Evolutionary conservation across 2,329 filamentous ascomycete species (phyloP).

Genomic region (Aspergillus texensis): DNA sequence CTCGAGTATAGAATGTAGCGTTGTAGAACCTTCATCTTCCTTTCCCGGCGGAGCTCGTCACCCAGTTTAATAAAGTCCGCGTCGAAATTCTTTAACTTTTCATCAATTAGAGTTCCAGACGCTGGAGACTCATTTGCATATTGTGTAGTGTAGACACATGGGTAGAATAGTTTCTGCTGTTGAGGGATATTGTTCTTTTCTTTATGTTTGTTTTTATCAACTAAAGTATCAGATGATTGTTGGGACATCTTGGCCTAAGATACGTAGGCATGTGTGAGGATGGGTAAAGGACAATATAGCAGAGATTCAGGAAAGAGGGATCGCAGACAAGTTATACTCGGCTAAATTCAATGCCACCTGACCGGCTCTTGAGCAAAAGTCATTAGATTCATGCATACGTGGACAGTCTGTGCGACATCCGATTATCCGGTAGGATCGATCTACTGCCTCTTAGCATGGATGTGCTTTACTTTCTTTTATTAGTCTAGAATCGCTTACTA

Average conservation of each 20-base stretch:
- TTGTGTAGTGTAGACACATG: neutral
- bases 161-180: neutral
- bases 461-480: too few species aligned
- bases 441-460: neutral
- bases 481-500: neutral
- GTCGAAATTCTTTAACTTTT: neutral
- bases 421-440: neutral
- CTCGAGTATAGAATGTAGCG: neutral
- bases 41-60: neutral
- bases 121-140: neutral
- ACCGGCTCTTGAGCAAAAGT: neutral
- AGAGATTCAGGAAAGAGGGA: neutral
- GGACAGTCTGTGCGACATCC: neutral
- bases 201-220: neutral
- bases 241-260: neutral
- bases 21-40: neutral
- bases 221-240: neutral
- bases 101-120: neutral
- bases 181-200: neutral
- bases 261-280: neutral
- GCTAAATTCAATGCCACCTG: neutral
- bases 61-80: neutral
- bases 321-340: neutral
- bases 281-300: neutral
- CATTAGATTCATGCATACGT: neutral